Base-by-base conservation (phyloP, 1,284 basidiomycete species). In the Melampsora larici-populina region DNA sequence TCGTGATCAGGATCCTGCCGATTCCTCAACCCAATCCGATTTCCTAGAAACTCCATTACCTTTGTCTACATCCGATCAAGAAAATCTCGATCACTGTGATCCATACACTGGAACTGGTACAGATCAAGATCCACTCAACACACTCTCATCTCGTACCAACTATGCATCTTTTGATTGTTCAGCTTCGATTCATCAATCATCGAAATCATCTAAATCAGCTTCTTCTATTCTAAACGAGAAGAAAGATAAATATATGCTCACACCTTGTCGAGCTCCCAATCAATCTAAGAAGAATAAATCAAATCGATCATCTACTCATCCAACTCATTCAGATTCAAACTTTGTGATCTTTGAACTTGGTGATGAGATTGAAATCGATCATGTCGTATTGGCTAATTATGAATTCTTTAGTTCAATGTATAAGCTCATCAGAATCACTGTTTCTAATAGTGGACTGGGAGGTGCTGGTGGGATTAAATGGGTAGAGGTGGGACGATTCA, bases 401-500 rank as follows among this genome's bases (percentile, higher is more conserved):
- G 96, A 99, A 85, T 98, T 98, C 86, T 99, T 98, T 86, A 94
- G 92, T 81, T 94, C 95, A 13, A 92, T 97, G 70, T 97, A 99
- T 86, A 92, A 93, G 84, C 91, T 94, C 72, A 92, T 99, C 80
- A 88, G 88, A 2, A 90, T 99, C 62, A 92, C 69, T 8, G 81
- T 80, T 36, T 80, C 80, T 49, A 79, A 79, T 70, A 78, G 79
- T 48, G 81, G 81, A n/a, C 80, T 82, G 7, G 82, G 80, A 46
- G 76, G 70, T 26, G 58, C 78, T 1, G 51, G 24, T 29, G 80
- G 55, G 8, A 58, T 58, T 15, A 29, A 58, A 24, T 88, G 87
- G 87, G 83, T 84, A 40, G 83, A 86, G 60, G 83, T 88, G 1
- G 88, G 93, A 21, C 89, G 88, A 4, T 97, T 94, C 83, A 87